A percentile compares a stretch with the other conserved stretches of the same genome.
phyloP scores from a whole-genome alignment of 2,329 filamentous ascomycete species.

The Stenocarpella maydis region DNA sequence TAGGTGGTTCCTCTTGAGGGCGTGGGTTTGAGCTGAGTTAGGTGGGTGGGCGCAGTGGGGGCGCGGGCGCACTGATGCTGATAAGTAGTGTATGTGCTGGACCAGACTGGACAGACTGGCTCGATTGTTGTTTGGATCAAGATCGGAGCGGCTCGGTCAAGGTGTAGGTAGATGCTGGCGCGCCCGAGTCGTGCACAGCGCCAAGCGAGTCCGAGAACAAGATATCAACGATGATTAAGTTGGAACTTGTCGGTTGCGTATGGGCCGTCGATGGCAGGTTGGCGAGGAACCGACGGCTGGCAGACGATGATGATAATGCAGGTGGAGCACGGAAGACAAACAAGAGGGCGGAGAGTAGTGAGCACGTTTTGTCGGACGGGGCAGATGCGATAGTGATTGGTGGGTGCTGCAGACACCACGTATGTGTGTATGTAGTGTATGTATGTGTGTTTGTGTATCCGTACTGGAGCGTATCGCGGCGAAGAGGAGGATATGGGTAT shows the following conservation, averaged over 20 bases:
- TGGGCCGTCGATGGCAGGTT: slow-evolving; percentile 11
- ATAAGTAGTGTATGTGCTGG: too few relatives aligned
- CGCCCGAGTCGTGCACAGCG: background rate
- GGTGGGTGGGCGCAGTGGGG: slow-evolving; percentile 22
- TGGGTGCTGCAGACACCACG: background rate
- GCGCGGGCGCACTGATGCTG: background rate
- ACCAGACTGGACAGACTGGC: background rate
- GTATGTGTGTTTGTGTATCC: too few relatives aligned
- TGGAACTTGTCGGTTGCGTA: slow-evolving; percentile 9
- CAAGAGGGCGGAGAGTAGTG: background rate
- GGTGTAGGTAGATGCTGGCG: background rate
- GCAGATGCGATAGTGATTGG: slow-evolving; percentile 9
- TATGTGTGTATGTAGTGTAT: too few relatives aligned
- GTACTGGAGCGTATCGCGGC: slow-evolving; percentile 9
- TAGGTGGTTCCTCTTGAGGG: slow-evolving; percentile 11
- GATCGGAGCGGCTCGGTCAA: slow-evolving; percentile 17
- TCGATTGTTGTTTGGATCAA: slow-evolving; percentile 13
- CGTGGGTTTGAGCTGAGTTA: slow-evolving; percentile 9
- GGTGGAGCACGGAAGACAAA: background rate
- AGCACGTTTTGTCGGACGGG: slow-evolving; percentile 33
- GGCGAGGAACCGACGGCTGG: background rate
- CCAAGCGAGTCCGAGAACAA: slow-evolving; percentile 24
- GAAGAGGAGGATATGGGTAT: background rate
- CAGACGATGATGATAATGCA: too few relatives aligned
- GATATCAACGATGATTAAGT: slow-evolving; percentile 12